Conservation (phyloP, 2,329 filamentous ascomycete species). For the Thielaviopsis musarum region DNA sequence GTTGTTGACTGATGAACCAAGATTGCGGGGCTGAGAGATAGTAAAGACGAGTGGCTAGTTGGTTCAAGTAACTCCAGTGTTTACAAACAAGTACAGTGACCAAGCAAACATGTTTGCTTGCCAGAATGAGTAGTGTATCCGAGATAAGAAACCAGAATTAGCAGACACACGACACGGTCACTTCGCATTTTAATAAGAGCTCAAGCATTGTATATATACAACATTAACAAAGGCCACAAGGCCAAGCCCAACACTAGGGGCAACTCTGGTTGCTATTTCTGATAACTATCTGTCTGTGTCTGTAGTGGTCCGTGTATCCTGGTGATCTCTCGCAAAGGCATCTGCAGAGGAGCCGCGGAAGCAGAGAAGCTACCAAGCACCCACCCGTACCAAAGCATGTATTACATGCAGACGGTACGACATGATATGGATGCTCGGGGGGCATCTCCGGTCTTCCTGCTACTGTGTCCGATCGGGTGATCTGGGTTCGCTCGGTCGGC, state of each 20-base stretch:
- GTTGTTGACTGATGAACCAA: too few species aligned
- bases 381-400: too few species aligned
- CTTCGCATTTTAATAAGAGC: not conserved
- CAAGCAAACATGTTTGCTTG: too few species aligned
- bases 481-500: not conserved
- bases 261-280: constrained; percentile 16
- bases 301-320: not conserved
- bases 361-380: not conserved
- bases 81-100: too few species aligned
- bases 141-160: too few species aligned
- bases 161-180: not conserved
- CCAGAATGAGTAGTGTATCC: too few species aligned
- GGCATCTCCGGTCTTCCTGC: not conserved
- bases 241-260: constrained; percentile 6
- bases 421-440: too few species aligned
- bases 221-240: constrained; percentile 11
- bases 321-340: not conserved
- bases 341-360: not conserved
- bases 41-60: too few species aligned
- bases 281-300: constrained; percentile 1
- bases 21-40: too few species aligned
- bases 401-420: too few species aligned
- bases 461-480: not conserved
- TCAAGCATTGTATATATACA: constrained; percentile 1
- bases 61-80: too few species aligned